Evolutionary conservation across 768 basidiomycete genomes (phyloP), one percentile per base, ranked within the genome.

Genomic region (Zangia roseola): DNA sequence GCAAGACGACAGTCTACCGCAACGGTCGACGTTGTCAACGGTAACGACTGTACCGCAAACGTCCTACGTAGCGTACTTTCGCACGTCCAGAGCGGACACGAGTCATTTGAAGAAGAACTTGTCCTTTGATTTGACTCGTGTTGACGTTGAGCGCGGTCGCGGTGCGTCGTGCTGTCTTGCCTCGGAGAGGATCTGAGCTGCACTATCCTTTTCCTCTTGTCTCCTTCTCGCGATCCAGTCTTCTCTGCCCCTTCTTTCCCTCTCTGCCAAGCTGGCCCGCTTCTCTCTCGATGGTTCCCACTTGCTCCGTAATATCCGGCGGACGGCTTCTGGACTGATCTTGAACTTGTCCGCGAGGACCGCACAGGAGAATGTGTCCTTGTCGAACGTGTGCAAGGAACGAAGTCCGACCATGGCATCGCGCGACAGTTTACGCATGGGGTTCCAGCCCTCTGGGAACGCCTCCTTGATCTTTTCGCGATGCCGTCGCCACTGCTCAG

Each of bases 331-430:
- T 30, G 86, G 81, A 57, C 84, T 86, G 63, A 92, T 81, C 63
- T 74, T 82, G 69, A 93, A 93, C 62, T 78, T 79, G 50, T 84
- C 79, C 14, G 88, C 83, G n/a, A 94, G 79, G 1, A 81, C 69
- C 23, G 81, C 75, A 12, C 84, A 85, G 30, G 75, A 78, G 69
- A 86, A 91, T 40, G 69, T 78, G 40, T 72, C 74, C 8, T 84
- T 82, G 60, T 92, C 82, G 38, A 82, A 63, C 34, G 69, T 68
- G 62, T 91, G 78, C 47, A 93, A 73, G 39, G 80, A 74, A 33
- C 86, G 80, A 50, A 94, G 67, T 14, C 84, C 83, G 54, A 86
- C 84, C 90, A 93, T 93, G 30, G 90, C 89, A 58, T 88, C 84
- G 46, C 87, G 78, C 13, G 88, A 88, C 45, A 94, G 63, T 63